Evolutionary conservation across 768 basidiomycete genomes (phyloP).

Genomic region (Mycena vitilis): DNA sequence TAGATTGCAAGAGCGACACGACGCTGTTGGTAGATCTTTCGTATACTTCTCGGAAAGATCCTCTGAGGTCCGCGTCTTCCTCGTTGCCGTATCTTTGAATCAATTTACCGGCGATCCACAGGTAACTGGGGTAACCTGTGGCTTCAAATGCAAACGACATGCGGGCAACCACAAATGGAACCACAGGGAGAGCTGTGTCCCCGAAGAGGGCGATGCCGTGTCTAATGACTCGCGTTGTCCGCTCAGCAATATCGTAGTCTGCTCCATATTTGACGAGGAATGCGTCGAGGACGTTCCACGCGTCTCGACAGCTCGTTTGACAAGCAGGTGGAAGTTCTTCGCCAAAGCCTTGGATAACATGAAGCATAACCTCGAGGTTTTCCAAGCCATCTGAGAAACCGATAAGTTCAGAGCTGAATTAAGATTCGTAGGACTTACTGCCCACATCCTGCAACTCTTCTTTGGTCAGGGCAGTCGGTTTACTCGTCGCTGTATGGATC

Average conservation of each 20-base stretch:
- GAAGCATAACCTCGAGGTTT: constrained; percentile 92
- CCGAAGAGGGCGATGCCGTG: constrained; percentile 88
- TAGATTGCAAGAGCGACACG: constrained; percentile 72
- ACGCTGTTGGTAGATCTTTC: constrained; percentile 83
- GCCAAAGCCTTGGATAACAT: constrained; percentile 83
- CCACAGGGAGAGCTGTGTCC: constrained; percentile 69
- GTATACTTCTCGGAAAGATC: constrained; percentile 71
- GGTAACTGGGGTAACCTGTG: constrained; percentile 85
- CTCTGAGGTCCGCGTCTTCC: constrained; percentile 64
- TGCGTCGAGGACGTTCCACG: constrained; percentile 85
- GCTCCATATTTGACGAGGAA: constrained; percentile 85
- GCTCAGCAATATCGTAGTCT: constrained; percentile 82
- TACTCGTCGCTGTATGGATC: constrained; percentile 72
- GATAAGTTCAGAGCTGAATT: constrained; percentile 7
- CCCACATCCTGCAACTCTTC: constrained; percentile 76
- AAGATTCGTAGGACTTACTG: constrained; percentile 60
- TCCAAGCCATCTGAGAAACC: constrained; percentile 79
- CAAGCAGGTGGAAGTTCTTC: constrained; percentile 86
- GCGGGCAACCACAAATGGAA: constrained; percentile 76
- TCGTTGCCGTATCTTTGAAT: constrained; percentile 82
- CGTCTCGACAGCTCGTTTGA: constrained; percentile 79
- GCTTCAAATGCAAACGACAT: constrained; percentile 84
- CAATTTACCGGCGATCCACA: constrained; percentile 95
- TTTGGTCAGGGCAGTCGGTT: constrained; percentile 68
- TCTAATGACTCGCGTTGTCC: constrained; percentile 85